Percentiles rank a stretch among this genome's conserved stretches.
Conservation (phyloP, 2,329 filamentous ascomycete species). For the Bipolaris cookei region DNA sequence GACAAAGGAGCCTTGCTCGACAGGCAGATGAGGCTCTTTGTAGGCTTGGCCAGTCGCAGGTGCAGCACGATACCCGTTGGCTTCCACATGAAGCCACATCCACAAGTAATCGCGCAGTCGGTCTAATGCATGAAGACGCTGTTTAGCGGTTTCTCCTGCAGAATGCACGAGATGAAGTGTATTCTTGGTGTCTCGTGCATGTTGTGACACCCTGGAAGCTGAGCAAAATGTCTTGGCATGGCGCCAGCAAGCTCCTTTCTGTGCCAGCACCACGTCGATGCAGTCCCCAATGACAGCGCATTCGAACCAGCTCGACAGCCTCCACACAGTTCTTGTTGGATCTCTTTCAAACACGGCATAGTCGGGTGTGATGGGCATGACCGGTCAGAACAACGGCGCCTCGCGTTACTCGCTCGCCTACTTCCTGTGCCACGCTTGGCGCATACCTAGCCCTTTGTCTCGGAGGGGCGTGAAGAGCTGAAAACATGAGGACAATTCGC, state of each 20-base stretch:
- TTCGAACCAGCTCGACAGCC: not conserved
- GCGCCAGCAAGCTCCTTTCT: not conserved
- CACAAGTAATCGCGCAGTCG: not conserved
- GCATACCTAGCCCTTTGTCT: not conserved
- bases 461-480: not conserved
- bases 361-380: not conserved
- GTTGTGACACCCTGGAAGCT: not conserved
- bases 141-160: not conserved
- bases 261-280: not conserved
- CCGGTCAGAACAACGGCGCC: slow-evolving; percentile 1
- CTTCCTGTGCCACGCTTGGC: slow-evolving; percentile 9
- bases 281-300: not conserved
- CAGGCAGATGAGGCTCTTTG: not conserved
- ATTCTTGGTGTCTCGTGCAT: not conserved
- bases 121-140: not conserved
- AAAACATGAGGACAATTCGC: not conserved
- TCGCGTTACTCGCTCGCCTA: not conserved
- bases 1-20: not conserved
- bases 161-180: not conserved
- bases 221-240: not conserved
- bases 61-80: not conserved
- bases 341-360: not conserved
- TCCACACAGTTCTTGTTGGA: not conserved
- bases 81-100: not conserved
- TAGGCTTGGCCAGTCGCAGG: not conserved